Conservation (phyloP, 176 grass and related monocot genomes). For the Areca catechu region DNA sequence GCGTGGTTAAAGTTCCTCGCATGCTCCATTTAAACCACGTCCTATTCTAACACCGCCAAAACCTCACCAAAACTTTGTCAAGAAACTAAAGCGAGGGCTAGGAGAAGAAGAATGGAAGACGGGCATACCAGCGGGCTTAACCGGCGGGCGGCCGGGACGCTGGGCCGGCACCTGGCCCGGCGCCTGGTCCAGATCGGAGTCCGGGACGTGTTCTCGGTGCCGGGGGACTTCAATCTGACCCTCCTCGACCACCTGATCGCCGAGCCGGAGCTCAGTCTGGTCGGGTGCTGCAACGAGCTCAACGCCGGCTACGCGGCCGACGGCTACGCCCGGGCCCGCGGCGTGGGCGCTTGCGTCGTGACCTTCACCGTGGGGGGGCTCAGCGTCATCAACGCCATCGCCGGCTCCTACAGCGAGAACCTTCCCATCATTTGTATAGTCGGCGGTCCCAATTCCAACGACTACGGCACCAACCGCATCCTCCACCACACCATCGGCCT, state of each 20-base stretch:
- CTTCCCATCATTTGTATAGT: slow-evolving; percentile 13
- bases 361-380: slow-evolving; percentile 17
- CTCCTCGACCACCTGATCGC: slow-evolving; percentile 10
- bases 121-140: no score
- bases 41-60: no score
- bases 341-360: slow-evolving; percentile 10
- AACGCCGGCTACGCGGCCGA: slow-evolving; percentile 9
- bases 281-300: slow-evolving; percentile 13
- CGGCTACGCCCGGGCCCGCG: slow-evolving; percentile 2
- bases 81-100: no score
- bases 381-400: slow-evolving; percentile 14
- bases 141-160: neutral
- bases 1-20: no score
- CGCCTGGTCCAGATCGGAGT: slow-evolving; percentile 7
- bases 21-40: no score
- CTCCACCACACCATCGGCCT: slow-evolving; percentile 17
- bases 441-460: slow-evolving; percentile 12
- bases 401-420: slow-evolving; percentile 14
- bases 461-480: slow-evolving; percentile 10
- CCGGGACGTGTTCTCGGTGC: slow-evolving; percentile 1
- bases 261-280: slow-evolving; percentile 9
- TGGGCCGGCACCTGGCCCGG: slow-evolving; percentile 4
- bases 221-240: slow-evolving; percentile 8
- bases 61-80: no score
- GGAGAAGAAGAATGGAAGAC: no score